Percentiles rank a stretch among this genome's conserved stretches.
These are phyloP conservation scores for Hygrocybe punicea DNA, from an alignment of 768 basidiomycete species.

Conservation along the genomic window DNA sequence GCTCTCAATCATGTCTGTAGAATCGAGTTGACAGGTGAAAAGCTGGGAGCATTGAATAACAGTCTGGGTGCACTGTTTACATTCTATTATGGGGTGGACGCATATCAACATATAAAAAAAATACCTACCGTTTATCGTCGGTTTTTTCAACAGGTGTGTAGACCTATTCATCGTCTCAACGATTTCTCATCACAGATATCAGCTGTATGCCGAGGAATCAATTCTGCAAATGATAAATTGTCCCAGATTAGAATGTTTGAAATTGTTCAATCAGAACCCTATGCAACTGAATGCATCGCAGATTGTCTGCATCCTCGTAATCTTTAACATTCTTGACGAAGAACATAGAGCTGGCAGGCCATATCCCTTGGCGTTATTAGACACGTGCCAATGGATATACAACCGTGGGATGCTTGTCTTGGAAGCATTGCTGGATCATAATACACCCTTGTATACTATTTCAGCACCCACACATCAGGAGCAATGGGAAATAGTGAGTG, in stretches of 20 bases:
- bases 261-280: not conserved
- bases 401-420: not conserved
- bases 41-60: not conserved
- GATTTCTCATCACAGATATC: not conserved
- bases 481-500: not conserved
- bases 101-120: not conserved
- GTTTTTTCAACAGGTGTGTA: not conserved
- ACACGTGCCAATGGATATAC: not conserved
- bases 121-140: not conserved
- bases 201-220: constrained; percentile 2
- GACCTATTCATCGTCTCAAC: not conserved
- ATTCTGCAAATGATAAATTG: not conserved
- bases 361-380: not conserved
- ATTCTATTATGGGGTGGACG: not conserved
- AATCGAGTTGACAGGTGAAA: not conserved
- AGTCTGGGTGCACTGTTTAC: not conserved
- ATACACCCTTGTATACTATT: not conserved
- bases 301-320: not conserved
- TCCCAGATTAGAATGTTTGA: not conserved
- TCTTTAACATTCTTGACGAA: not conserved
- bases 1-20: not conserved
- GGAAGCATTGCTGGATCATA: not conserved
- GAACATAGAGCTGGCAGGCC: no score
- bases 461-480: no score
- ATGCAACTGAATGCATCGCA: not conserved